Evolutionary conservation across 352 stramenopile species (phyloP).

Genomic region (Globisporangium canariense): DNA sequence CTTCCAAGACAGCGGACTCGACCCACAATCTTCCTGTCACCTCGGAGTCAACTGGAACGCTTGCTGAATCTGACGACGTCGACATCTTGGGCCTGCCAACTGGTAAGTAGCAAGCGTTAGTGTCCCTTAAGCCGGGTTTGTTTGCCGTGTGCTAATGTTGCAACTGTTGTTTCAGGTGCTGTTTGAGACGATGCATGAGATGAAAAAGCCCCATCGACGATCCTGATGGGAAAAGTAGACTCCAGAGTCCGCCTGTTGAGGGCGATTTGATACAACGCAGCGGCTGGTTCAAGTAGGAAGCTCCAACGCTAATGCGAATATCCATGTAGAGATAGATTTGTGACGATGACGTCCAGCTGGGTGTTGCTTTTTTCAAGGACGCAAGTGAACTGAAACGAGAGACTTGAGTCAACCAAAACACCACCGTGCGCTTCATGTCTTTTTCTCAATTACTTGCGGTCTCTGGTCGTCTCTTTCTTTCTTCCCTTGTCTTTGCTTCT

Average conservation of each 20-base stretch:
- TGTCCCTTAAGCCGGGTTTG: not conserved
- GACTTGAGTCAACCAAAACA: not conserved
- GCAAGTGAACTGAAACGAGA: not conserved
- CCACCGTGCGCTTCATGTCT: not conserved
- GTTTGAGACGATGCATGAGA: not conserved
- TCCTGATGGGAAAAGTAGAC: not conserved
- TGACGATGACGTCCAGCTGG: not conserved
- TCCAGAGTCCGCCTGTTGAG: not conserved
- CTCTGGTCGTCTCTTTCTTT: not conserved
- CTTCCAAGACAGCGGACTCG: not conserved
- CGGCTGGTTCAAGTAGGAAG: not conserved
- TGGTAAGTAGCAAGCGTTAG: not conserved
- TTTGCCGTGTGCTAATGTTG: not conserved
- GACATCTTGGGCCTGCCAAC: not conserved
- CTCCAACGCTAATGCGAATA: not conserved
- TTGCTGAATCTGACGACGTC: not conserved
- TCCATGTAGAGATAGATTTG: conserved; percentile 2
- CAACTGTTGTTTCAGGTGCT: not conserved
- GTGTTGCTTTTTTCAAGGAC: no score
- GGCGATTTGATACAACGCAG: not conserved
- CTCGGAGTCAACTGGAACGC: not conserved
- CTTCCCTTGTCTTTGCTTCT: not conserved
- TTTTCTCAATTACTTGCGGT: not conserved
- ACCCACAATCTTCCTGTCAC: not conserved
- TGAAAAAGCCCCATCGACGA: not conserved